Base-by-base conservation (phyloP, 202 grass and related monocot species). In the Carex sylvatica region DNA sequence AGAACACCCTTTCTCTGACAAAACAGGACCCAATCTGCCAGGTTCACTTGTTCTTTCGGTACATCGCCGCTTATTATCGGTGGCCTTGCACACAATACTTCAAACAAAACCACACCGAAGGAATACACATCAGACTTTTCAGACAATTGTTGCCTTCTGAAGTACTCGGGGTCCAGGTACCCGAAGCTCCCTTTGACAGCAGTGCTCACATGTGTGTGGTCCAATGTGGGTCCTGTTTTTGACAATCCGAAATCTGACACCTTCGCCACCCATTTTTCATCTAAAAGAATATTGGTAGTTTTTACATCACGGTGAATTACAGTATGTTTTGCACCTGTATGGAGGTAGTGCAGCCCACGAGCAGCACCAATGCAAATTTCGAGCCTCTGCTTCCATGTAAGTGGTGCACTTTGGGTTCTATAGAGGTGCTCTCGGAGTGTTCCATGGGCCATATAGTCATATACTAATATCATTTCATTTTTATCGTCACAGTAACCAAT, bases 41-140 rank as follows among this genome's bases (percentile, higher is more conserved):
- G 72, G 64, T 18, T 12, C 9, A 9, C 18, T 65, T 85, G 65
- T 55, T 59, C 7, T 15, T 22, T 16, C 0, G 58, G 83, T 56
- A 80, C 30, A 5, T 0, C 35, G 0, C 0, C 2, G 63, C 49
- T 88, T 18, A 46, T 46, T 30, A 81, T 0, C 0, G 22, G 11
- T 8, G 83, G 72, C 24, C 83, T 83, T 19, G 65, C 79, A 67
- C 83, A 88, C 4, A 91, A 79, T 33, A 91, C 79, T 69, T 91
- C 82, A 6, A 91, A 70, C 65, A 91, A 64, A 74, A 91, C 73
- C 7, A 59, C 72, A 5, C 89, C 86, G n/a, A 91, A 91, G 6
- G 86, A 88, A 83, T 95, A 95, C 0, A 95, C 88, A 44, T 95
- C 92, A 16, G 92, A 95, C 70, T 94, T 94, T 56, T 94, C 84